These are phyloP conservation scores for Steccherinum ochraceum DNA, from an alignment of 768 basidiomycete species.

Conservation along the genomic window DNA sequence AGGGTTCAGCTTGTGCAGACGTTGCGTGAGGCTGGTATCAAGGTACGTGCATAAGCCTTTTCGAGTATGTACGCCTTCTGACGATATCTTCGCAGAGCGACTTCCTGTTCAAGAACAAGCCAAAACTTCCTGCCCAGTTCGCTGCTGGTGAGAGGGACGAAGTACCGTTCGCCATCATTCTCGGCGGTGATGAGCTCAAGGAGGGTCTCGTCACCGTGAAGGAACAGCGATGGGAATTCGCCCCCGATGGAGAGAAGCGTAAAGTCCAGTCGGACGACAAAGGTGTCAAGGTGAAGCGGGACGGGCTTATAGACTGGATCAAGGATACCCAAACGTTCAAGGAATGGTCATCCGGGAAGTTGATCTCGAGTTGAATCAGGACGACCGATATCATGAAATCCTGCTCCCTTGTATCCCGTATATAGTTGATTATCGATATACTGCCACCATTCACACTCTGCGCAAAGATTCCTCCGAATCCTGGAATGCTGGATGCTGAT, in stretches of 20 bases:
- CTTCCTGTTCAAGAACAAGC: conserved; percentile 89
- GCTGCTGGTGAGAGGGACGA: conserved; percentile 87
- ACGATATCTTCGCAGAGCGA: conserved; percentile 55
- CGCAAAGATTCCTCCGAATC: too few species aligned
- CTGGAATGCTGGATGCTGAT: too few species aligned
- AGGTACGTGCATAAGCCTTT: conserved; percentile 38
- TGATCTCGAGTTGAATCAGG: conserved; percentile 6
- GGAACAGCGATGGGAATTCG: conserved; percentile 79
- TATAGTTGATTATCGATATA: background rate
- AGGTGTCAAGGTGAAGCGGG: conserved; percentile 34
- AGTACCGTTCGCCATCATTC: conserved; percentile 87
- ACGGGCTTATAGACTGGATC: conserved; percentile 28
- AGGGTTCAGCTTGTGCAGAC: conserved; percentile 74
- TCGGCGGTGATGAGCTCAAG: conserved; percentile 83
- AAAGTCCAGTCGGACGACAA: conserved; percentile 46
- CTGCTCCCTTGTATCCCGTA: background rate
- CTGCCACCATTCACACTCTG: background rate
- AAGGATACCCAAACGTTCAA: conserved; percentile 23
- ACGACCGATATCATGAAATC: background rate
- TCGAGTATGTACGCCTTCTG: background rate
- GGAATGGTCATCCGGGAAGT: conserved; percentile 27
- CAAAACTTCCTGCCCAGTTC: conserved; percentile 83
- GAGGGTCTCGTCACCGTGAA: conserved; percentile 86
- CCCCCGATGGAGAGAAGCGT: conserved; percentile 64
- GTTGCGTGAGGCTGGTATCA: conserved; percentile 81